Percentiles rank a stretch among this genome's conserved stretches.
Evolutionary conservation across 495 filamentous ascomycete genomes (phyloP).

Genomic region (Mytilinidion resinicola): DNA sequence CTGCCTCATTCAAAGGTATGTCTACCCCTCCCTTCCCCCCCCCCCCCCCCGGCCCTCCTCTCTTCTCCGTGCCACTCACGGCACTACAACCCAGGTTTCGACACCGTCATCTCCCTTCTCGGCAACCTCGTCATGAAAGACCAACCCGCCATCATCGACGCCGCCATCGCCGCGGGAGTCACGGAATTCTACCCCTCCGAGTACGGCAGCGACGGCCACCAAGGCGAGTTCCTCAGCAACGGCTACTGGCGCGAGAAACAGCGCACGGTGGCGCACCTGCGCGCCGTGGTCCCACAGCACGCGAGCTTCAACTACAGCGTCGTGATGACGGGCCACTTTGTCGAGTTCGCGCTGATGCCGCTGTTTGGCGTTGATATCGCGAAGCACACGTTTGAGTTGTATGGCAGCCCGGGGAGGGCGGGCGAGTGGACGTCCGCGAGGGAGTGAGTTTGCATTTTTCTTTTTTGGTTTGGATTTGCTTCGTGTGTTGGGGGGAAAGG

Average conservation of each 20-base stretch:
- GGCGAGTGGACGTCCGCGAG: neutral
- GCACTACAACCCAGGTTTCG: conserved; percentile 5
- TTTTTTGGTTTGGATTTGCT: neutral
- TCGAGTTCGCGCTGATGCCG: conserved; percentile 5
- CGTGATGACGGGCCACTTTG: neutral
- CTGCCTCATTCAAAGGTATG: conserved; percentile 3
- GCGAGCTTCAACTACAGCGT: conserved; percentile 10
- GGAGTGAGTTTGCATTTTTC: neutral
- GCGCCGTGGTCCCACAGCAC: neutral
- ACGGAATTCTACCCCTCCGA: conserved; percentile 37
- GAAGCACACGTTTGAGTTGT: conserved; percentile 8
- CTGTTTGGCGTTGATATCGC: conserved; percentile 5
- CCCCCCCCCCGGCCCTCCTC: too few relatives aligned
- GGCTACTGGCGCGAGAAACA: conserved; percentile 12
- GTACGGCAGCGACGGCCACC: conserved; percentile 33
- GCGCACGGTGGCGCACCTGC: conserved; percentile 6
- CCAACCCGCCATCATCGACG: conserved; percentile 33
- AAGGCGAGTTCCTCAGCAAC: conserved; percentile 7
- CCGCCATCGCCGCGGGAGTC: conserved; percentile 32
- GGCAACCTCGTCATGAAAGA: conserved; percentile 12
- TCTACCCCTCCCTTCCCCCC: too few relatives aligned
- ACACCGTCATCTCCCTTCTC: conserved; percentile 10
- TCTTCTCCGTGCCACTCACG: neutral
- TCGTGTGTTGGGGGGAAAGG: neutral
- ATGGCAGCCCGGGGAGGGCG: neutral